A percentile compares a stretch with the other conserved stretches of the same genome.
Evolutionary conservation across 371 early-diverging fungal species (phyloP).

Genomic region (Zychaea mexicana): DNA sequence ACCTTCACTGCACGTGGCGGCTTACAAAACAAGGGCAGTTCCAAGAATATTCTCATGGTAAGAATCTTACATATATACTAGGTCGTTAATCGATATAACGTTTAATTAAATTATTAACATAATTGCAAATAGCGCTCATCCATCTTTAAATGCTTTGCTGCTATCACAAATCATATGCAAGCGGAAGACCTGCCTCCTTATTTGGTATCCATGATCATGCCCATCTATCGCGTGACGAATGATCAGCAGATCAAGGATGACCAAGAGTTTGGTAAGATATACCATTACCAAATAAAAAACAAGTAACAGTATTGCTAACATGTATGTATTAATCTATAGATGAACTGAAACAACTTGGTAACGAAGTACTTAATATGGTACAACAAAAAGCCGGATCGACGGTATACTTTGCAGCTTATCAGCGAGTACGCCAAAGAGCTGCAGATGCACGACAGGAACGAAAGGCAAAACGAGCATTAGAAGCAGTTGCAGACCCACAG

Average conservation of each 20-base stretch:
- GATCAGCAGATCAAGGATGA: conserved; percentile 70
- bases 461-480: conserved; percentile 65
- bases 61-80: not conserved
- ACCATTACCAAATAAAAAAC: not conserved
- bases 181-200: conserved; percentile 62
- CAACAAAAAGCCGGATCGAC: conserved; percentile 82
- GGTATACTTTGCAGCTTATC: conserved; percentile 71
- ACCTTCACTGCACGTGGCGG: conserved; percentile 72
- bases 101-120: not conserved
- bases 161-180: conserved; percentile 69
- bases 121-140: conserved; percentile 57
- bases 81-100: too few relatives aligned
- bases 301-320: not conserved
- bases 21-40: conserved; percentile 36
- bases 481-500: conserved; percentile 41
- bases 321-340: conserved; percentile 41
- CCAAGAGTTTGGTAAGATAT: conserved; percentile 50
- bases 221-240: conserved; percentile 81
- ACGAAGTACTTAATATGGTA: conserved; percentile 78
- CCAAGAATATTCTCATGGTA: conserved; percentile 14
- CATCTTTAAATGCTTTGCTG: conserved; percentile 93
- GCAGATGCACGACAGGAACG: conserved; percentile 64
- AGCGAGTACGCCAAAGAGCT: conserved; percentile 57
- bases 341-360: conserved; percentile 74
- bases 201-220: conserved; percentile 71